Percentiles rank a stretch among this genome's conserved stretches.
Conservation (phyloP, 495 filamentous ascomycete species). For the Aspergillus sparsus region DNA sequence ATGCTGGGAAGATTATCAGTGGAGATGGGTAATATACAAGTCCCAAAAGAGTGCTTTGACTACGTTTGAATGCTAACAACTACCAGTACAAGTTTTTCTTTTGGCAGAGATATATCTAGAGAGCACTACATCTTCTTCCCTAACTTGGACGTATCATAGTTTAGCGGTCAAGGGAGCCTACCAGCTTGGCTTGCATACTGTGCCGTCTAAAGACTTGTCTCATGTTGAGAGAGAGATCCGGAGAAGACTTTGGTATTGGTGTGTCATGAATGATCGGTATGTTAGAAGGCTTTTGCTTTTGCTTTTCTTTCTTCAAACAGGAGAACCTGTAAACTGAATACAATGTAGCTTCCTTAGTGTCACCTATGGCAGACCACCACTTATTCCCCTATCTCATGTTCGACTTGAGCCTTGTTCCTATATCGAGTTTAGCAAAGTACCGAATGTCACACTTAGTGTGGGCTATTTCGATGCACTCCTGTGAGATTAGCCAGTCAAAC, state of each 20-base stretch:
- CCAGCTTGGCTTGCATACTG: slow-evolving; percentile 3
- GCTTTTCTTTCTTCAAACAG: too few relatives aligned
- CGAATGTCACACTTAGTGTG: not conserved
- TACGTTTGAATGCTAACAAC: not conserved
- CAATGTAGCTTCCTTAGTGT: slow-evolving; percentile 1
- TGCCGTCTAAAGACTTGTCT: not conserved
- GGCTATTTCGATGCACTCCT: not conserved
- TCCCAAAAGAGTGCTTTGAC: not conserved
- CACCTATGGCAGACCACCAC: slow-evolving; percentile 3
- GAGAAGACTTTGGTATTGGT: slow-evolving; percentile 10
- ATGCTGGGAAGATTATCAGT: not conserved
- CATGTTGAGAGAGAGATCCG: slow-evolving; percentile 2
- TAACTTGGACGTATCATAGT: slow-evolving; percentile 11
- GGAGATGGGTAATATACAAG: not conserved
- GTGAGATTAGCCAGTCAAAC: not conserved
- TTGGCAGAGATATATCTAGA: slow-evolving; percentile 2
- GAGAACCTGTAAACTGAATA: too few relatives aligned
- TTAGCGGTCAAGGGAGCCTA: slow-evolving; percentile 10
- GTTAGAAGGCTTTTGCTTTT: too few relatives aligned
- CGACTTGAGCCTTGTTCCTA: not conserved
- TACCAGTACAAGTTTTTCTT: slow-evolving; percentile 3
- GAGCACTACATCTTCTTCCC: slow-evolving; percentile 2
- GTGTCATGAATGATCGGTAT: slow-evolving; percentile 15
- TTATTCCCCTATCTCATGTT: slow-evolving; percentile 12
- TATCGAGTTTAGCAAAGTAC: slow-evolving; percentile 1